A percentile compares a stretch with the other conserved stretches of the same genome.
Evolutionary conservation across 1,284 basidiomycete species (phyloP).

Genomic region (Boletus calvinii): DNA sequence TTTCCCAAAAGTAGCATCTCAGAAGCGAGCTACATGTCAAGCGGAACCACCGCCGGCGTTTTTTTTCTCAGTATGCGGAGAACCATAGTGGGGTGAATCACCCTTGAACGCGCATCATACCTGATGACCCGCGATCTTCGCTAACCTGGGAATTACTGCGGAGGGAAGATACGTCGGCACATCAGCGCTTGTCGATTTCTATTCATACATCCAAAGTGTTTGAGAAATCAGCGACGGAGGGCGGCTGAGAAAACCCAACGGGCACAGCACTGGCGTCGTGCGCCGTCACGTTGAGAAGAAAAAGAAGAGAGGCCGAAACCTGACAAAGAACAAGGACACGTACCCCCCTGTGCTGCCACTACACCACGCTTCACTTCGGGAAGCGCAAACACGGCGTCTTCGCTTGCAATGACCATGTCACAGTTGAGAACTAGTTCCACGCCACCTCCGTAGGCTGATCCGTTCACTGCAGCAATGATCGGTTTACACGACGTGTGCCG

Average conservation of each 20-base stretch:
- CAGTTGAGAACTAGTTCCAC: slow-evolving; percentile 80
- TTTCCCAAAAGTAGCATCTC: slow-evolving; percentile 77
- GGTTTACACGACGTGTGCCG: slow-evolving; percentile 67
- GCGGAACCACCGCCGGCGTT: slow-evolving; percentile 1
- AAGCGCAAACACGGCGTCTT: slow-evolving; percentile 71
- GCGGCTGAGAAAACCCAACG: not conserved
- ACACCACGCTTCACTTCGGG: slow-evolving; percentile 85
- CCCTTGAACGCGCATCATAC: slow-evolving; percentile 38
- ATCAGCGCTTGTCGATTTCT: slow-evolving; percentile 18
- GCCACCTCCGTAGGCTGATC: slow-evolving; percentile 79
- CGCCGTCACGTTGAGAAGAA: not conserved
- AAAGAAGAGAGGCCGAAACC: not conserved
- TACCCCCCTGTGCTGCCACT: slow-evolving; percentile 72
- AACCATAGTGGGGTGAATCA: slow-evolving; percentile 25
- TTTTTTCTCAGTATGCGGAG: slow-evolving; percentile 29
- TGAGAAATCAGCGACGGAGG: slow-evolving; percentile 5
- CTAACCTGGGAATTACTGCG: slow-evolving; percentile 63
- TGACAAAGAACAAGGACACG: slow-evolving; percentile 19
- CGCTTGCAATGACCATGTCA: slow-evolving; percentile 76
- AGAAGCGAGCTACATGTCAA: slow-evolving; percentile 57
- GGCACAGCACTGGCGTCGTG: not conserved
- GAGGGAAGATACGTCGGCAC: not conserved
- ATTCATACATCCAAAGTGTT: slow-evolving; percentile 12
- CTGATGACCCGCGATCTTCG: slow-evolving; percentile 65
- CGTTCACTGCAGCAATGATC: slow-evolving; percentile 81